These are phyloP conservation scores for Nitzschia inconspicua DNA, from an alignment of 108 stramenopile species.

Conservation along the genomic window DNA sequence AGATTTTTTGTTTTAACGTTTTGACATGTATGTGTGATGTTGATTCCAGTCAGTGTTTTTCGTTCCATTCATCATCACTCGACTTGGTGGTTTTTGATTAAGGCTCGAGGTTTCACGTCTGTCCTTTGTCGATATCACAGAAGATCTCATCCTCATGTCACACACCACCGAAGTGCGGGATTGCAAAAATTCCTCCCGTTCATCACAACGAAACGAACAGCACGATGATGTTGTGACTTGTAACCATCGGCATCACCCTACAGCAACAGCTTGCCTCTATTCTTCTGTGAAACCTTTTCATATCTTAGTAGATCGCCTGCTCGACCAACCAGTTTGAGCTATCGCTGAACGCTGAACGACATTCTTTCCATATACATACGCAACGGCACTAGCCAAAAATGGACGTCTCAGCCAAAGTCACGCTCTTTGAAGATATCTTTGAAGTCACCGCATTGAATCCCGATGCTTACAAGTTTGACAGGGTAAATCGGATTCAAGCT, in stretches of 20 bases:
- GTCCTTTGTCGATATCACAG: background rate
- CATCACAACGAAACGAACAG: background rate
- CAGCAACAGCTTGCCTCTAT: too few relatives aligned
- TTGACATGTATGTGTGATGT: too few relatives aligned
- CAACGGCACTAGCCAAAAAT: slow-evolving; percentile 32
- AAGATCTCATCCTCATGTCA: background rate
- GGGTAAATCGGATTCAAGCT: slow-evolving; percentile 89
- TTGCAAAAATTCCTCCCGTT: background rate
- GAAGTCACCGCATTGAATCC: slow-evolving; percentile 93
- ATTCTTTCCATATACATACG: too few relatives aligned
- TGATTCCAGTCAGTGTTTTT: too few relatives aligned
- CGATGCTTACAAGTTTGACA: slow-evolving; percentile 86
- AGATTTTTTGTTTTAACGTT: too few relatives aligned
- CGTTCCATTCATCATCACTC: too few relatives aligned
- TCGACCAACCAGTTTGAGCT: too few relatives aligned
- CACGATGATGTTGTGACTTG: background rate
- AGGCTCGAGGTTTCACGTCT: background rate
- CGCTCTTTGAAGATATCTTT: slow-evolving; percentile 97
- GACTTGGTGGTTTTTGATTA: too few relatives aligned
- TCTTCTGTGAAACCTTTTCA: too few relatives aligned
- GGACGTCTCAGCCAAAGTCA: slow-evolving; percentile 74
- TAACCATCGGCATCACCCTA: background rate
- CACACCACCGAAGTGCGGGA: background rate
- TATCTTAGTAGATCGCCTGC: too few relatives aligned
- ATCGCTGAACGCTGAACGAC: too few relatives aligned